Evolutionary conservation across 805 yeast genomes (phyloP).

Genomic region (Nakazawaea holstii): DNA sequence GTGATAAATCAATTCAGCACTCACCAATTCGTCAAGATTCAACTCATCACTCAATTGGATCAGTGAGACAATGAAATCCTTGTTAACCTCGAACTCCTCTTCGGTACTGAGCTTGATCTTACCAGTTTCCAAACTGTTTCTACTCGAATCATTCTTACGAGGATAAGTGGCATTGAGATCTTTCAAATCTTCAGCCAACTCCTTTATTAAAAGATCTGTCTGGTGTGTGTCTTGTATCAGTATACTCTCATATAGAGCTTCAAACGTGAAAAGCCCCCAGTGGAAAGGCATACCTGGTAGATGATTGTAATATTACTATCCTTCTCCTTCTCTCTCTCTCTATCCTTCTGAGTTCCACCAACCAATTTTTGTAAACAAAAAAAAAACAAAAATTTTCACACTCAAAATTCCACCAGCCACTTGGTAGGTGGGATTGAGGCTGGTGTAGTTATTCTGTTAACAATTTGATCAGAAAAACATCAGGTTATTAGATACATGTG

Average conservation of each 20-base stretch:
- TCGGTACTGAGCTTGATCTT: slow-evolving; percentile 47
- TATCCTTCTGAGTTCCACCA: background rate
- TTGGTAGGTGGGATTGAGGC: background rate
- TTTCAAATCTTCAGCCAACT: slow-evolving; percentile 40
- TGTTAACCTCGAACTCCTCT: slow-evolving; percentile 55
- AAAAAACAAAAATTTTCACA: background rate
- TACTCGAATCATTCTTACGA: slow-evolving; percentile 38
- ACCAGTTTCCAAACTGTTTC: slow-evolving; percentile 42
- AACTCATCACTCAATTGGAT: slow-evolving; percentile 57
- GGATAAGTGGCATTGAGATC: slow-evolving; percentile 33
- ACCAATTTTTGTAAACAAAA: slow-evolving; percentile 1
- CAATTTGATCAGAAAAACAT: too few species aligned
- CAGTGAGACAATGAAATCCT: slow-evolving; percentile 57
- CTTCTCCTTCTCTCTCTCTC: background rate
- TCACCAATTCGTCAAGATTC: slow-evolving; percentile 68
- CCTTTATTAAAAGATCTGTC: slow-evolving; percentile 17
- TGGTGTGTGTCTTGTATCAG: slow-evolving; percentile 18
- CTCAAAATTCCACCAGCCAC: background rate
- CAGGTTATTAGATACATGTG: too few species aligned
- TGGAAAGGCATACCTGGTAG: slow-evolving; percentile 6
- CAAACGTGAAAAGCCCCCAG: slow-evolving; percentile 31
- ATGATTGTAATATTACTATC: background rate
- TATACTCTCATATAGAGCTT: slow-evolving; percentile 35
- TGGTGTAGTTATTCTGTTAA: background rate
- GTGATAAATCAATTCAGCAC: slow-evolving; percentile 61